A percentile compares a stretch with the other conserved stretches of the same genome.
These are phyloP conservation scores for Globisporangium lucens DNA, from an alignment of 352 stramenopile species.

Conservation along the genomic window DNA sequence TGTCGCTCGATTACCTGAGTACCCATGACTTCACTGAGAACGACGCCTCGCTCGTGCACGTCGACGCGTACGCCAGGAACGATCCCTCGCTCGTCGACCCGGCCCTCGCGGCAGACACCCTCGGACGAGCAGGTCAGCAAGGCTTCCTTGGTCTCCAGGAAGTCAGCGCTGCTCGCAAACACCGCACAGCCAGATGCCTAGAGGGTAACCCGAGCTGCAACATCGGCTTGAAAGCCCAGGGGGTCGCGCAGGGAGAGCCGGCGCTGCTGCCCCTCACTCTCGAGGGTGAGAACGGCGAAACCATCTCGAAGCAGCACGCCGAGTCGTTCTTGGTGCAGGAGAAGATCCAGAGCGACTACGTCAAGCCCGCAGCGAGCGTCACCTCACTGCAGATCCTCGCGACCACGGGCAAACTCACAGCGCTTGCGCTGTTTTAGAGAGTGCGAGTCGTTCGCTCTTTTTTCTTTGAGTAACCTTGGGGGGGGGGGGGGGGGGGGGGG, in stretches of 20 bases:
- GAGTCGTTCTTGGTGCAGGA: slow-evolving; percentile 44
- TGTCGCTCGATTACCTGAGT: not conserved
- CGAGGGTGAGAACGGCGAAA: not conserved
- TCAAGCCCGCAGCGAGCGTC: slow-evolving; percentile 16
- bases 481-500: no score
- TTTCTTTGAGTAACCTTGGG: no score
- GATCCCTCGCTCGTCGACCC: not conserved
- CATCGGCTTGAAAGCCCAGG: not conserved
- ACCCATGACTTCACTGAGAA: not conserved
- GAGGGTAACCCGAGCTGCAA: not conserved
- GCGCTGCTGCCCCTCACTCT: not conserved
- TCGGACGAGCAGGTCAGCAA: not conserved
- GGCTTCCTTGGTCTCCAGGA: not conserved
- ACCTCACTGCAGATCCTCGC: not conserved
- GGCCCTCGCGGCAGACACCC: not conserved
- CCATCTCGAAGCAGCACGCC: slow-evolving; percentile 37
- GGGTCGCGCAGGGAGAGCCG: not conserved
- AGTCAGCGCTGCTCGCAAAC: not conserved
- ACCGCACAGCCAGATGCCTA: not conserved
- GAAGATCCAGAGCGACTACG: slow-evolving; percentile 41
- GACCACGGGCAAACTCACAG: not conserved
- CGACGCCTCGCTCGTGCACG: not conserved
- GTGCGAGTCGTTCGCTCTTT: no score
- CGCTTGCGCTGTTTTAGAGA: not conserved
- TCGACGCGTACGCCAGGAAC: not conserved